A percentile compares a stretch with the other conserved stretches of the same genome.
Conservation (phyloP, 2,329 filamentous ascomycete genomes). For the Cladophialophora carrionii region DNA sequence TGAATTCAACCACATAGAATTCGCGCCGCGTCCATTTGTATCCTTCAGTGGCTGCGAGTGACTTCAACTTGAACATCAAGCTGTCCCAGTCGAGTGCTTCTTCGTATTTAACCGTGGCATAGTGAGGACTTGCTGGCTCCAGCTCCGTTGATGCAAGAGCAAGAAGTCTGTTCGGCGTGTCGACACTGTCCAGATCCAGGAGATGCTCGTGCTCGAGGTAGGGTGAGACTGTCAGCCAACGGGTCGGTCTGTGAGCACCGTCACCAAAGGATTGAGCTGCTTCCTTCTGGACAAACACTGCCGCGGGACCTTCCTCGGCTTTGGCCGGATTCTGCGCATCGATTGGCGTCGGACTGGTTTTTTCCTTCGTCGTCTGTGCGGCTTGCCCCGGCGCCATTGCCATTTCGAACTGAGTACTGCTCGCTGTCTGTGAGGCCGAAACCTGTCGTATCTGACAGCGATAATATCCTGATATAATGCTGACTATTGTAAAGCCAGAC, state of each 20-base stretch:
- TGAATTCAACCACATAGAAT: conserved; percentile 86
- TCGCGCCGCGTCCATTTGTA: conserved; percentile 62
- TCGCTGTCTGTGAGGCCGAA: neutral
- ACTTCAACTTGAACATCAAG: conserved; percentile 59
- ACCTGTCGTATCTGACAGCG: neutral
- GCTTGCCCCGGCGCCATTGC: neutral
- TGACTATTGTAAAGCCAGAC: neutral
- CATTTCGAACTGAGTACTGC: conserved; percentile 9
- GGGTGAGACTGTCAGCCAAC: conserved; percentile 68
- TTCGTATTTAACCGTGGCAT: conserved; percentile 74
- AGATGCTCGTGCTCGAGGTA: conserved; percentile 73
- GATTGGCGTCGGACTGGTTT: neutral
- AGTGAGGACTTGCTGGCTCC: conserved; percentile 66
- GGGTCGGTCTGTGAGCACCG: neutral
- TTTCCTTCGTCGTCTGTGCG: neutral
- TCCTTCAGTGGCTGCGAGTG: conserved; percentile 54
- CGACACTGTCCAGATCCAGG: conserved; percentile 70
- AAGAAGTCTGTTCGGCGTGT: conserved; percentile 68
- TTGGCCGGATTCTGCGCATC: conserved; percentile 3
- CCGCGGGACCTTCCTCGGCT: neutral
- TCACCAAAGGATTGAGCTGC: neutral
- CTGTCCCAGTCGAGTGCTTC: conserved; percentile 80
- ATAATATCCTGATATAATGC: neutral
- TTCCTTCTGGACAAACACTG: conserved; percentile 4
- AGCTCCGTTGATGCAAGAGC: conserved; percentile 71